Evolutionary conservation across 2,329 filamentous ascomycete genomes (phyloP).

Genomic region (Claviceps humidiphila): DNA sequence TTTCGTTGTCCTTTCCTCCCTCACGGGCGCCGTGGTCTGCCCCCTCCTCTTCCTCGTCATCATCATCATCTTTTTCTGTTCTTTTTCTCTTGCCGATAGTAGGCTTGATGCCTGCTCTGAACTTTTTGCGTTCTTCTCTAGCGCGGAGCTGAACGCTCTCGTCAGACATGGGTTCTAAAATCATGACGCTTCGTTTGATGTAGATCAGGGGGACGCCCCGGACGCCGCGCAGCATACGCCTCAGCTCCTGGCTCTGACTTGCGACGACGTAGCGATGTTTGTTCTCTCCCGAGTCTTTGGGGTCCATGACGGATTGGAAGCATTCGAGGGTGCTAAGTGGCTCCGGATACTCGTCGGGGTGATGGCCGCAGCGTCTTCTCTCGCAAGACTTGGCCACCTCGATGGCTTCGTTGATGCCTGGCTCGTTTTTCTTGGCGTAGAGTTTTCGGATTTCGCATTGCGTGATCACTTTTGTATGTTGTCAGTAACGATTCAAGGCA

Average conservation of each 20-base stretch:
- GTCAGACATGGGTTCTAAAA: slow-evolving; percentile 57
- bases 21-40: slow-evolving; percentile 14
- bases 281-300: slow-evolving; percentile 57
- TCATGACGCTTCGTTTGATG: slow-evolving; percentile 65
- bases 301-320: slow-evolving; percentile 61
- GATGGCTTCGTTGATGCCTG: slow-evolving; percentile 47
- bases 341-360: slow-evolving; percentile 55
- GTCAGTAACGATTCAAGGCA: slow-evolving; percentile 13
- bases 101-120: slow-evolving; percentile 53
- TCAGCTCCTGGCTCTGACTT: slow-evolving; percentile 53
- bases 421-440: slow-evolving; percentile 47
- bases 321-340: slow-evolving; percentile 60
- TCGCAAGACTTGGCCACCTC: slow-evolving; percentile 63
- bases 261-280: slow-evolving; percentile 71
- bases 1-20: slow-evolving; percentile 19
- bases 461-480: slow-evolving; percentile 48
- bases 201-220: slow-evolving; percentile 66
- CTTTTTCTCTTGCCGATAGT: slow-evolving; percentile 37
- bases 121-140: slow-evolving; percentile 60
- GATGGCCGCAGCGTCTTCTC: slow-evolving; percentile 65
- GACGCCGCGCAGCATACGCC: slow-evolving; percentile 50
- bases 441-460: slow-evolving; percentile 72
- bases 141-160: slow-evolving; percentile 50
- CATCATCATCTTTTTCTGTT: slow-evolving; percentile 21
- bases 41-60: slow-evolving; percentile 7